Percentiles rank a stretch among this genome's conserved stretches.
These are phyloP conservation scores for Calocybe cyanea DNA, from an alignment of 768 basidiomycete genomes.

Conservation along the genomic window DNA sequence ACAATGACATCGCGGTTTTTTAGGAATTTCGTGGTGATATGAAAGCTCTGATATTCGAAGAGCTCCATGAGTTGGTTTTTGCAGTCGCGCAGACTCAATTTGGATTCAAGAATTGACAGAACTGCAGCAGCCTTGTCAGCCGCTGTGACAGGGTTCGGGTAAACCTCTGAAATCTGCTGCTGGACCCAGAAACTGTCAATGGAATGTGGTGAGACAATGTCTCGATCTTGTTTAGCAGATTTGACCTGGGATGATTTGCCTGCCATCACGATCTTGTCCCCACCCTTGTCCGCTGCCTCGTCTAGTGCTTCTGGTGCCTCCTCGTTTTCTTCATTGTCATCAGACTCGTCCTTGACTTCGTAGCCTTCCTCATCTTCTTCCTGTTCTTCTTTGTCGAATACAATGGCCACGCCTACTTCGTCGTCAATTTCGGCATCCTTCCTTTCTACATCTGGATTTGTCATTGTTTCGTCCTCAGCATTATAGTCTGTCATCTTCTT, in stretches of 20 bases:
- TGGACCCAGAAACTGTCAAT: slow-evolving; percentile 99
- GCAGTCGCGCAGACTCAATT: slow-evolving; percentile 83
- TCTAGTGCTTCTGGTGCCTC: slow-evolving; percentile 43
- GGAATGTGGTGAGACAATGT: slow-evolving; percentile 81
- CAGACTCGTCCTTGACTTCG: slow-evolving; percentile 80
- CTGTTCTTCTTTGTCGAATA: slow-evolving; percentile 96
- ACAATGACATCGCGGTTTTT: slow-evolving; percentile 96
- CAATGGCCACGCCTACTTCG: slow-evolving; percentile 95
- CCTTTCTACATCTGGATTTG: slow-evolving; percentile 74
- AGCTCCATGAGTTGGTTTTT: slow-evolving; percentile 97
- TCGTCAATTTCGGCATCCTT: slow-evolving; percentile 92
- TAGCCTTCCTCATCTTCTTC: slow-evolving; percentile 89
- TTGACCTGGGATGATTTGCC: slow-evolving; percentile 53
- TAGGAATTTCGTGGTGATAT: slow-evolving; percentile 84
- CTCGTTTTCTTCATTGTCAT: slow-evolving; percentile 67
- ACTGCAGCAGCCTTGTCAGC: slow-evolving; percentile 87
- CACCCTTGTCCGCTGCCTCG: slow-evolving; percentile 41
- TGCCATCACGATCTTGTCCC: slow-evolving; percentile 78
- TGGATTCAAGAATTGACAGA: slow-evolving; percentile 80
- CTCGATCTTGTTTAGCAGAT: slow-evolving; percentile 62
- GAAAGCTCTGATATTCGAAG: slow-evolving; percentile 91
- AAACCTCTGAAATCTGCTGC: slow-evolving; percentile 85
- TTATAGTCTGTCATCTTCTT: slow-evolving; percentile 98
- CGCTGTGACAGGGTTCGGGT: slow-evolving; percentile 91
- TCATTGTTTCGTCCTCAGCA: slow-evolving; percentile 77